phyloP scores from a whole-genome alignment of 1,139 yeast genomes.

The Zygosaccharomyces pseudobailii region DNA sequence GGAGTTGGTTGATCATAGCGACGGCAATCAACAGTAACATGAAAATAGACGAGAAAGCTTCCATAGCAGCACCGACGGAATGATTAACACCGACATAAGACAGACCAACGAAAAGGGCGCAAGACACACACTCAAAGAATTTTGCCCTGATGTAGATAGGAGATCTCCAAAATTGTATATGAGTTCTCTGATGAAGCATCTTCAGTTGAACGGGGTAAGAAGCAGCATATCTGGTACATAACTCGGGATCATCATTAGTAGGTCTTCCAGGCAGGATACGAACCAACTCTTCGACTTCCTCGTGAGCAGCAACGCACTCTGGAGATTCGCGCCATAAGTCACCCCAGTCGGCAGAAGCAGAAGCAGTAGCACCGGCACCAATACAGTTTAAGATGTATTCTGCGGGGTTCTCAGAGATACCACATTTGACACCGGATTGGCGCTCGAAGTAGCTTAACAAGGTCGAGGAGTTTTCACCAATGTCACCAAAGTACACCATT shows the following conservation, averaged over 20 bases:
- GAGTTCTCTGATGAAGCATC: conserved; percentile 41
- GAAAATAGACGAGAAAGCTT: conserved; percentile 51
- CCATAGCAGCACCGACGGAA: conserved; percentile 44
- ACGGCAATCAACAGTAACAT: conserved; percentile 50
- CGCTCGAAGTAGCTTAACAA: conserved; percentile 54
- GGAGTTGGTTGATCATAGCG: conserved; percentile 54
- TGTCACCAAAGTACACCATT: conserved; percentile 65
- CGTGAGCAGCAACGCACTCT: conserved; percentile 37
- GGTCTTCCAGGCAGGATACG: conserved; percentile 26
- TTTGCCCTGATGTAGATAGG: conserved; percentile 47
- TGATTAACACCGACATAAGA: conserved; percentile 42
- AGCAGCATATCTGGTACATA: conserved; percentile 37
- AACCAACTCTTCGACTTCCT: conserved; percentile 37
- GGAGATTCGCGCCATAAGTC: conserved; percentile 45
- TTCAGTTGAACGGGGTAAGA: conserved; percentile 38
- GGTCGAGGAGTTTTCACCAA: conserved; percentile 49
- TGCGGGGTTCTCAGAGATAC: conserved; percentile 54
- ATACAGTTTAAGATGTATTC: conserved; percentile 60
- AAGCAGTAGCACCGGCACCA: conserved; percentile 67
- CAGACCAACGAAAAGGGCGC: conserved; percentile 50
- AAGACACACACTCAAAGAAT: conserved; percentile 43
- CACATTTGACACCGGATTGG: conserved; percentile 47
- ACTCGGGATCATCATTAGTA: conserved; percentile 32
- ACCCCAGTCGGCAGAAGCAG: conserved; percentile 43
- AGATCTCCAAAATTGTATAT: conserved; percentile 47